Conservation (phyloP, 179 eudicot genomes). For the Beta lomatogona region DNA sequence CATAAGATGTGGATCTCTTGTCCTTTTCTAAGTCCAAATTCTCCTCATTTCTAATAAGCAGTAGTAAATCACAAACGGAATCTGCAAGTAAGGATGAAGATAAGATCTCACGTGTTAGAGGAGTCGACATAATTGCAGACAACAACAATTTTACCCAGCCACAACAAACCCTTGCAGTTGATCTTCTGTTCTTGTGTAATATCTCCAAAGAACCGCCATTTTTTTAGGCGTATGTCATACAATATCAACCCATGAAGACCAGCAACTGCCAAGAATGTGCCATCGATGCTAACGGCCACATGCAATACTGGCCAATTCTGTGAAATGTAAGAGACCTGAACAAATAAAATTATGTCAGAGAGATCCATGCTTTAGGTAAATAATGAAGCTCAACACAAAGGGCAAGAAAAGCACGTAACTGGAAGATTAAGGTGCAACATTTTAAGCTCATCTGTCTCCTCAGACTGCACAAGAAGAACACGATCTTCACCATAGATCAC, state of each 20-base stretch:
- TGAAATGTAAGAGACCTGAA: constrained; percentile 90
- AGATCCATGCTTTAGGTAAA: constrained; percentile 12
- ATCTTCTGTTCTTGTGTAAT: constrained; percentile 93
- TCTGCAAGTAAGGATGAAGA: constrained; percentile 17
- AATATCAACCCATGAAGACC: constrained; percentile 93
- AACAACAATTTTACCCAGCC: constrained; percentile 96
- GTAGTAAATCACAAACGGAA: constrained; percentile 26
- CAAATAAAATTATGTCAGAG: constrained; percentile 33
- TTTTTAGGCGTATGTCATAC: constrained; percentile 79
- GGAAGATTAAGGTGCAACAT: constrained; percentile 97
- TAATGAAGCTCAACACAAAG: constrained; percentile 3
- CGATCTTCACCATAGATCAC: constrained; percentile 97
- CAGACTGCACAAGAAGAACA: constrained; percentile 89
- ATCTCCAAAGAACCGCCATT: constrained; percentile 98
- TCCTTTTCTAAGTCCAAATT: not conserved
- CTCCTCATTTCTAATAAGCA: not conserved
- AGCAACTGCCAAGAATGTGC: constrained; percentile 94
- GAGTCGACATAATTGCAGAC: constrained; percentile 88
- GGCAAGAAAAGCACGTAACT: constrained; percentile 55
- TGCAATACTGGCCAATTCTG: constrained; percentile 96
- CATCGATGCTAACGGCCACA: constrained; percentile 92
- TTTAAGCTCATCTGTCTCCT: constrained; percentile 94
- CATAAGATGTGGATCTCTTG: not conserved
- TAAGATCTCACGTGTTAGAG: constrained; percentile 67
- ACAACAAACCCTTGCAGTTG: constrained; percentile 94